phyloP scores from a whole-genome alignment of 495 filamentous ascomycete species.

The Bryoglossum gracile region DNA sequence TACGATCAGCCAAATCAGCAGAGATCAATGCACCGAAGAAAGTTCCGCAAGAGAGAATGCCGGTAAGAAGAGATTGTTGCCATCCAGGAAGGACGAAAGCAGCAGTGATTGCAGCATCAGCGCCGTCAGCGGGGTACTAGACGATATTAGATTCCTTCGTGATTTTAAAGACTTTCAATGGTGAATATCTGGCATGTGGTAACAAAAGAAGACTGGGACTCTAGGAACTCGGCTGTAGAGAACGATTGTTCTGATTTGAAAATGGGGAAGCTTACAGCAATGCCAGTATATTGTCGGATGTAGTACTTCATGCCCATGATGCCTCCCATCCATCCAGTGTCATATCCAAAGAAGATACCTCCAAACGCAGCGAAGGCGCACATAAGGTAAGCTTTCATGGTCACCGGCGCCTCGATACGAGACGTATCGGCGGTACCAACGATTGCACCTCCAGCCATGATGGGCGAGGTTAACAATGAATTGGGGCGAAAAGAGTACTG shows the following conservation, averaged over 20 bases:
- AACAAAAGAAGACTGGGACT: too few species aligned
- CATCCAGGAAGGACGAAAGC: constrained; percentile 40
- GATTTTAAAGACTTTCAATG: too few species aligned
- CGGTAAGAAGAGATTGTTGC: constrained; percentile 66
- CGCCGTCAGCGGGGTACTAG: constrained; percentile 1
- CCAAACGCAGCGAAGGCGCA: constrained; percentile 64
- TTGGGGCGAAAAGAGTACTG: too few species aligned
- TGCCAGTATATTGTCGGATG: constrained; percentile 49
- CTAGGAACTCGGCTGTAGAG: too few species aligned
- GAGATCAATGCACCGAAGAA: constrained; percentile 75
- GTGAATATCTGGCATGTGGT: too few species aligned
- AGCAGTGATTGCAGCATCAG: neutral
- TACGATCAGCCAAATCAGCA: constrained; percentile 59
- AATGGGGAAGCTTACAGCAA: too few species aligned
- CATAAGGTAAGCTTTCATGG: constrained; percentile 59
- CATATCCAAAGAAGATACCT: constrained; percentile 62
- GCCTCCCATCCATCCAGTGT: constrained; percentile 58
- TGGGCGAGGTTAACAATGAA: neutral
- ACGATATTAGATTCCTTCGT: too few species aligned
- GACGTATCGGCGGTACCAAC: constrained; percentile 32
- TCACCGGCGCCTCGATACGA: constrained; percentile 56
- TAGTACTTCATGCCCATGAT: constrained; percentile 40
- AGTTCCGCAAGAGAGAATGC: constrained; percentile 80
- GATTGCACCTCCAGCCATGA: constrained; percentile 18
- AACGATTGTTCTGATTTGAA: too few species aligned